Evolutionary conservation across 257 asterid genomes (phyloP).

Genomic region (Solanum pennellii): DNA sequence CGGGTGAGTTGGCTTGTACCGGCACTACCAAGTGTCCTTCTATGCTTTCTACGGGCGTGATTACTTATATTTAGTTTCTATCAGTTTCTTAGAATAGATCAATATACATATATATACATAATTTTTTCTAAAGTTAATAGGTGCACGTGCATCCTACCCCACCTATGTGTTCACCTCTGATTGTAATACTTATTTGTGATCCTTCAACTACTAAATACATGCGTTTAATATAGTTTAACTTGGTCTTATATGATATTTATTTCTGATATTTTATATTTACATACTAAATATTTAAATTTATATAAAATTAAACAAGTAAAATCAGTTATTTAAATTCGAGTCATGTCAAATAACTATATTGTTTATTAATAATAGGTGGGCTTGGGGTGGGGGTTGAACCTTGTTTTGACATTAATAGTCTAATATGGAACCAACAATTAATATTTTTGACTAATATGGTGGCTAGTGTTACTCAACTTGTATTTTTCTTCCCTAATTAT

Average conservation of each 20-base stretch:
- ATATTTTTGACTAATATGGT: neutral
- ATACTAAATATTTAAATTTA: too few relatives aligned
- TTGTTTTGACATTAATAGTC: neutral
- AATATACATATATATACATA: too few relatives aligned
- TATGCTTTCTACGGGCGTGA: too few relatives aligned
- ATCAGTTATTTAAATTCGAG: too few relatives aligned
- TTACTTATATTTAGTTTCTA: too few relatives aligned
- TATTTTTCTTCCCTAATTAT: neutral
- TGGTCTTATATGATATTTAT: neutral
- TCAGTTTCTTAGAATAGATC: too few relatives aligned
- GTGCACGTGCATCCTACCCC: neutral
- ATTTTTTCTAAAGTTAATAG: fast-evolving
- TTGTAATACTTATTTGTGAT: neutral
- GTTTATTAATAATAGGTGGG: neutral
- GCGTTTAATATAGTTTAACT: neutral
- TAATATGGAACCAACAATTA: neutral
- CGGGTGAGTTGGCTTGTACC: too few relatives aligned
- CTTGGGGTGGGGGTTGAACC: neutral
- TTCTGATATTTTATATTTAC: too few relatives aligned
- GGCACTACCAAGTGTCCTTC: too few relatives aligned
- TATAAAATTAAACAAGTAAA: too few relatives aligned
- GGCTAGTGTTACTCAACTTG: neutral
- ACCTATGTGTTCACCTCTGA: neutral
- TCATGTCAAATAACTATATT: neutral
- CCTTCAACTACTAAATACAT: neutral